Evolutionary conservation across 2,329 filamentous ascomycete species (phyloP).

Genomic region (Alternaria conjuncta): DNA sequence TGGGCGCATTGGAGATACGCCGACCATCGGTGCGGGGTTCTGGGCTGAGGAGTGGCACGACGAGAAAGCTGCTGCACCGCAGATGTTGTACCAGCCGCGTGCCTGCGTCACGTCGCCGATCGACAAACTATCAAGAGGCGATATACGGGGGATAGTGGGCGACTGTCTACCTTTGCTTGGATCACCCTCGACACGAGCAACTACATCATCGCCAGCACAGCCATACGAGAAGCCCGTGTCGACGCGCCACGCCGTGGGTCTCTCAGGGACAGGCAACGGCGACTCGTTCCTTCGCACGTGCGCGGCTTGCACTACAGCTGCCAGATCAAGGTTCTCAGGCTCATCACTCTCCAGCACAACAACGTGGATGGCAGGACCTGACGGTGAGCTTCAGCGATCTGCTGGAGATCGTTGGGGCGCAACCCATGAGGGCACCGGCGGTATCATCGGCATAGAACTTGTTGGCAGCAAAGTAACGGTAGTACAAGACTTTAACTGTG

Average conservation of each 20-base stretch:
- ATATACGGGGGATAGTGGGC: slow-evolving; percentile 59
- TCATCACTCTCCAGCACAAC: slow-evolving; percentile 65
- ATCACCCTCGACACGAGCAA: slow-evolving; percentile 37
- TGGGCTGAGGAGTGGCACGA: slow-evolving; percentile 85
- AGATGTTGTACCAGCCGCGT: slow-evolving; percentile 29
- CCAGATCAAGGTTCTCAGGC: slow-evolving; percentile 70
- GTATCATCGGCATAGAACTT: slow-evolving; percentile 81
- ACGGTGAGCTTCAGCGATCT: slow-evolving; percentile 75
- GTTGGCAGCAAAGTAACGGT: slow-evolving; percentile 62
- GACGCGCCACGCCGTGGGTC: slow-evolving; percentile 56
- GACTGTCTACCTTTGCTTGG: slow-evolving; percentile 64
- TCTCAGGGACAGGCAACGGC: slow-evolving; percentile 86
- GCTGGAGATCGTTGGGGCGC: slow-evolving; percentile 75
- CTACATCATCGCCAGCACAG: neutral
- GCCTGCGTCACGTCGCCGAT: slow-evolving; percentile 22
- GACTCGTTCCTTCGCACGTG: slow-evolving; percentile 80
- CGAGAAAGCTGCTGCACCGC: slow-evolving; percentile 47
- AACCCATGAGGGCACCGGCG: slow-evolving; percentile 81
- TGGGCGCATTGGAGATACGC: slow-evolving; percentile 85
- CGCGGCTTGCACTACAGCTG: slow-evolving; percentile 74
- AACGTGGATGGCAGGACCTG: slow-evolving; percentile 69
- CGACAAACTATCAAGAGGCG: slow-evolving; percentile 37
- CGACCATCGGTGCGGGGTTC: slow-evolving; percentile 81
- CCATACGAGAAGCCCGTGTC: slow-evolving; percentile 1
- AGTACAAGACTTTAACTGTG: slow-evolving; percentile 82